Conservation (phyloP, 306 rosid genomes). For the Quercus agrifolia region DNA sequence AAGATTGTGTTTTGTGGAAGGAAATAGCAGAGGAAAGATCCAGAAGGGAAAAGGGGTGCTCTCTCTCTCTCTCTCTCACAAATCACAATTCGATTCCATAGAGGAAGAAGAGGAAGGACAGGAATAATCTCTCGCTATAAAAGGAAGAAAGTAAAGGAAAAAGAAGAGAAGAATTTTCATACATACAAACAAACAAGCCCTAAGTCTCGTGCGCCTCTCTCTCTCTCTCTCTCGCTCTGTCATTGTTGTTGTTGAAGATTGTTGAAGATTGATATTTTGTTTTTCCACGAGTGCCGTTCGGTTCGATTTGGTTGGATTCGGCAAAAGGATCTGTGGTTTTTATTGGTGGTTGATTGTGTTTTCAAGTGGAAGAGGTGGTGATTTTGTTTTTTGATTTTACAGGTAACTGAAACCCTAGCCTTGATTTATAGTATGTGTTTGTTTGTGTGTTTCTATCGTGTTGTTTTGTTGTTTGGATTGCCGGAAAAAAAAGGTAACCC, state of each 20-base stretch:
- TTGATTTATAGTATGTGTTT: not conserved
- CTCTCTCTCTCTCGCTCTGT: not conserved
- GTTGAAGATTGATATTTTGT: too few species aligned
- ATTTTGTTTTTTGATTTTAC: too few species aligned
- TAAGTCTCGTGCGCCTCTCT: too few species aligned
- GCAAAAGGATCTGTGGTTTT: not conserved
- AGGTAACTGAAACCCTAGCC: conserved; percentile 2
- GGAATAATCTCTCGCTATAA: not conserved
- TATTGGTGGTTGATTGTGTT: not conserved
- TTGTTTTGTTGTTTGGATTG: conserved; percentile 3
- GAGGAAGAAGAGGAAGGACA: not conserved
- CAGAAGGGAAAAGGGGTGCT: not conserved
- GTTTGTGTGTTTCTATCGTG: not conserved
- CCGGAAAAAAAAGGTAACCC: not conserved
- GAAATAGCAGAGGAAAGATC: not conserved
- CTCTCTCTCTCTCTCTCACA: too few species aligned
- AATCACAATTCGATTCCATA: not conserved
- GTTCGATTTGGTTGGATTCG: not conserved
- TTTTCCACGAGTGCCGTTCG: too few species aligned
- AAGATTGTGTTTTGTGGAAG: not conserved
- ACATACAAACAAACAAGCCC: too few species aligned
- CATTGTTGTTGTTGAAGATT: not conserved
- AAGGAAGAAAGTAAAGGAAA: too few species aligned
- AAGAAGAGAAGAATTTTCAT: too few species aligned
- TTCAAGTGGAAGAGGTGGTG: too few species aligned